These are phyloP conservation scores for Clarkia xantiana DNA, from an alignment of 345 rosid genomes.

Conservation along the genomic window DNA sequence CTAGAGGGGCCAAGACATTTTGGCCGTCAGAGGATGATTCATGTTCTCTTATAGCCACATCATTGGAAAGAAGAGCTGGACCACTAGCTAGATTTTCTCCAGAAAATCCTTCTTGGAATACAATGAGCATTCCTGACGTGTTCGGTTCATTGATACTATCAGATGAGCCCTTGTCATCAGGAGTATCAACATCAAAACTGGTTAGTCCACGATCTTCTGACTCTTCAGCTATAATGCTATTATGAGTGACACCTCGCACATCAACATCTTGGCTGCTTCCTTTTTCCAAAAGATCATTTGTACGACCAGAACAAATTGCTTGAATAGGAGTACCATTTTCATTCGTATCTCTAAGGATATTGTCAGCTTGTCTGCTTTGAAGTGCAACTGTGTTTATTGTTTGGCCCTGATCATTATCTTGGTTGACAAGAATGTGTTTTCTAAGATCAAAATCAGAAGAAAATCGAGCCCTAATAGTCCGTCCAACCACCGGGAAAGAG, in stretches of 20 bases:
- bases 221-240: constrained; percentile 12
- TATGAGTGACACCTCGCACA: constrained; percentile 12
- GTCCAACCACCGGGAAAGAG: constrained; percentile 65
- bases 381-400: constrained; percentile 11
- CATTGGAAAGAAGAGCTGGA: too few species aligned
- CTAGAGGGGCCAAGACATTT: too few species aligned
- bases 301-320: constrained; percentile 7
- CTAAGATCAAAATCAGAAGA: constrained; percentile 41
- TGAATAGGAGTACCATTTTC: constrained; percentile 13
- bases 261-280: constrained; percentile 6
- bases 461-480: constrained; percentile 57
- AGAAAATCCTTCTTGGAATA: constrained; percentile 3
- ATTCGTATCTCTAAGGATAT: constrained; percentile 10
- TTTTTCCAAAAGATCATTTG: constrained; percentile 10
- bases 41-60: too few species aligned
- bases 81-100: background rate
- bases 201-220: constrained; percentile 8
- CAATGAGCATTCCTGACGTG: constrained; percentile 1
- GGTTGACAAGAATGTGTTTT: constrained; percentile 19
- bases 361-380: constrained; percentile 4
- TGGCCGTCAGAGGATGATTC: too few species aligned
- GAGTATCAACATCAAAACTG: constrained; percentile 6
- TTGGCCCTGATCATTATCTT: constrained; percentile 17
- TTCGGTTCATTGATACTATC: background rate
- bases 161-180: constrained; percentile 7